Conservation (phyloP, 2,329 filamentous ascomycete species). For the Botrytis byssoidea region DNA sequence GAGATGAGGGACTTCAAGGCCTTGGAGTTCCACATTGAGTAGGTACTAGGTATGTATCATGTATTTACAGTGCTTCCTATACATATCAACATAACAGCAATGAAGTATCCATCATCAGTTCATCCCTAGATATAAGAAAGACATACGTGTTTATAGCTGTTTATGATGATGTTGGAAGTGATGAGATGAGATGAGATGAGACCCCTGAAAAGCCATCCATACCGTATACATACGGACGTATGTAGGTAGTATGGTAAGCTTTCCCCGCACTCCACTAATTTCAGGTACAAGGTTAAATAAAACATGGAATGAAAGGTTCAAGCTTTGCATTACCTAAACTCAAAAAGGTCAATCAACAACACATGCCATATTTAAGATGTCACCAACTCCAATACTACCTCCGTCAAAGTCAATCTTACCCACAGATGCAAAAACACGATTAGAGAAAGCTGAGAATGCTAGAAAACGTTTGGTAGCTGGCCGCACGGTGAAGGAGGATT, state of each 20-base stretch:
- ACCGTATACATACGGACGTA: not conserved
- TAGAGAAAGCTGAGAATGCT: constrained; percentile 41
- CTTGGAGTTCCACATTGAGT: not conserved
- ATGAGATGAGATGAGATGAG: not conserved
- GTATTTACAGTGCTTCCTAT: not conserved
- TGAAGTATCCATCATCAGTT: not conserved
- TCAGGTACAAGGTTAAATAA: constrained; percentile 5
- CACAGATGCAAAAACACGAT: constrained; percentile 22
- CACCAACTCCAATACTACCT: constrained; percentile 28
- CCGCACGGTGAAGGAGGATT: constrained; percentile 60
- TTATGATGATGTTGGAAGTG: not conserved
- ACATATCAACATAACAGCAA: not conserved
- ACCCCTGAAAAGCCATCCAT: not conserved
- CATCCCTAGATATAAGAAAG: too few species aligned
- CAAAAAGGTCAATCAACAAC: constrained; percentile 6
- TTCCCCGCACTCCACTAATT: constrained; percentile 10
- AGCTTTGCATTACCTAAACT: constrained; percentile 3
- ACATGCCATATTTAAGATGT: constrained; percentile 32
- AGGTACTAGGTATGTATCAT: not conserved
- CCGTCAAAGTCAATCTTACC: constrained; percentile 25
- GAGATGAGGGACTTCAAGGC: not conserved
- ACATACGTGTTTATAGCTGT: too few species aligned
- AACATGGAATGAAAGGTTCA: not conserved
- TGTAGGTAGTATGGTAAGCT: not conserved
- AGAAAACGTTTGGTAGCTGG: constrained; percentile 42